Evolutionary conservation across 192 early-diverging fungal species (phyloP), one percentile per base, ranked within the genome.

Genomic region (Obelidium mucronatum): DNA sequence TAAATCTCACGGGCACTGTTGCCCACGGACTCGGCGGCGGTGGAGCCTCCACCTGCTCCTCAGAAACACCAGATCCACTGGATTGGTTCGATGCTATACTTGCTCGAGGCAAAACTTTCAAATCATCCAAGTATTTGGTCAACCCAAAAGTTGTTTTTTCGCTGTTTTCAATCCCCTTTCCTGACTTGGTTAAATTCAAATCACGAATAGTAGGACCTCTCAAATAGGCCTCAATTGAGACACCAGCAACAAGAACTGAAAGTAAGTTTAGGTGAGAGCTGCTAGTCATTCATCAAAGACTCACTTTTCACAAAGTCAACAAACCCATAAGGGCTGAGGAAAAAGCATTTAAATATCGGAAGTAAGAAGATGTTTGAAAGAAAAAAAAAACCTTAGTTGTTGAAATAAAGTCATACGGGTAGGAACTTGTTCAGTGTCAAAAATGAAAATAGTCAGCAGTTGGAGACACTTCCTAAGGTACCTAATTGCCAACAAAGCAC

Each of bases 391-490:
- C 72, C 58, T 62, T 1, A 54, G 26, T 42, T 35, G 19, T 1
- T 13, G 55, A 51, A 74, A 74, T 2, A 74, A 11, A 24, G 40
- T 74, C 24, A 33, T 40, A 8, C 72, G 35, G 13, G 72, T 22
- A 61, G 55, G 39, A 35, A 63, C 42, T 63, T 74, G 72, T 40
- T 74, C 72, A 19, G 60, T 63, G 59, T 74, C 72, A 74, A 74
- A 74, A 11, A 74, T 17, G 37, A 63, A 44, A 30, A 74, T 30
- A 11, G 72, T 74, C 11, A 74, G n/a, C 3, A 74, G 40, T 28
- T 63, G 72, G 24, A 61, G 40, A 42, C 58, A 62, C 30, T 35
- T 37, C n/a, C 72, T 55, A 33, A 40, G 4, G 35, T 74, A 74
- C 39, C 72, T 33, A 28, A 74, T 74, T 22, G 44, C 17, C 17